Conservation (phyloP, 129 eudicot genomes). For the Tagetes erecta region DNA sequence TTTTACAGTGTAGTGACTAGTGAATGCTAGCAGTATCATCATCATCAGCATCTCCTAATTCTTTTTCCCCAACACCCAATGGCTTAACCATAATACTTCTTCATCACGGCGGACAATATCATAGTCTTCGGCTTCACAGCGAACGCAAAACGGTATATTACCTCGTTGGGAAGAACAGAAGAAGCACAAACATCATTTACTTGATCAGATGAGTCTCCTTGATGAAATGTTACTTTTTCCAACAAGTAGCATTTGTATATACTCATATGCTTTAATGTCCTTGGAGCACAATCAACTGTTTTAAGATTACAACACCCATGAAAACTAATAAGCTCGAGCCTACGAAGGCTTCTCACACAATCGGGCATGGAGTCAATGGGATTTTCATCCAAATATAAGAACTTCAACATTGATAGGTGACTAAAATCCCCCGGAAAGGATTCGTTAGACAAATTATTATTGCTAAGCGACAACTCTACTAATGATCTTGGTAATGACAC, state of each 20-base stretch:
- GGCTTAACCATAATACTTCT: background rate
- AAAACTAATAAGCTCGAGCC: background rate
- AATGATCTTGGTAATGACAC: conserved; percentile 7
- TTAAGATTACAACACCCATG: background rate
- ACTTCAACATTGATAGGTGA: conserved; percentile 17
- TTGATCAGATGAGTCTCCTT: background rate
- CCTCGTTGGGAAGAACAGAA: no score
- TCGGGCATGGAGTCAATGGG: conserved; percentile 33
- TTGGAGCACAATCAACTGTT: conserved; percentile 8
- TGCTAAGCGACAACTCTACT: conserved; percentile 13
- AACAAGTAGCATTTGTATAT: background rate
- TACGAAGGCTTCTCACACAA: conserved; percentile 15
- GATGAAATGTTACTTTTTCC: conserved; percentile 15
- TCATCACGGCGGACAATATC: background rate
- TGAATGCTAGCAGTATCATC: background rate
- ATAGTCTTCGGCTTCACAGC: no score
- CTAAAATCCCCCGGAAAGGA: conserved; percentile 20
- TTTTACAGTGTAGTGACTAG: no score
- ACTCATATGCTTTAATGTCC: background rate
- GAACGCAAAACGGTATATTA: no score
- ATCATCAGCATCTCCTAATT: conserved; percentile 22
- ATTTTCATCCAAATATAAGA: conserved; percentile 5
- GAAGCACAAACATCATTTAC: no score
- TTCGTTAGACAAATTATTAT: conserved; percentile 19
- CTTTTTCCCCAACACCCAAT: conserved; percentile 23